Evolutionary conservation across 345 rosid genomes (phyloP).

Genomic region (Draba incana): DNA sequence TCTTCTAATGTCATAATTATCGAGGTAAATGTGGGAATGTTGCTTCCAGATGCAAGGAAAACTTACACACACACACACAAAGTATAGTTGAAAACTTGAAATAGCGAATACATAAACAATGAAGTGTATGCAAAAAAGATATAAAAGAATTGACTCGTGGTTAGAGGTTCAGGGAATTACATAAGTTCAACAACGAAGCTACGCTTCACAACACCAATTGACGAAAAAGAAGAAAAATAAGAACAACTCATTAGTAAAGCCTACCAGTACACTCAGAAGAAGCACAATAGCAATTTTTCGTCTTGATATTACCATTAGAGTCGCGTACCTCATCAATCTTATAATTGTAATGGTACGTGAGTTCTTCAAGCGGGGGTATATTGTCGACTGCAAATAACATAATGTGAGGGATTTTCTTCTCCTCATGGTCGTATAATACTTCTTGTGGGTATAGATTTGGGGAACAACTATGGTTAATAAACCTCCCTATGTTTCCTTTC

Average conservation of each 20-base stretch:
- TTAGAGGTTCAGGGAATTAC: conserved; percentile 3
- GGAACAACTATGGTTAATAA: conserved; percentile 85
- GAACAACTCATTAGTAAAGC: conserved; percentile 52
- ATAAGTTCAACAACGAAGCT: not conserved
- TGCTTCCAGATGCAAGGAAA: conserved; percentile 1
- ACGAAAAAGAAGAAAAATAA: not conserved
- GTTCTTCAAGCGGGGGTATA: conserved; percentile 79
- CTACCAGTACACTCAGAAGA: conserved; percentile 74
- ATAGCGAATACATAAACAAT: not conserved
- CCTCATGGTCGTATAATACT: conserved; percentile 69
- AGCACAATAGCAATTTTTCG: conserved; percentile 70
- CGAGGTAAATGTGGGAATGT: not conserved
- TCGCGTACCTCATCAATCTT: conserved; percentile 58
- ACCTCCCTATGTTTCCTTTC: conserved; percentile 74
- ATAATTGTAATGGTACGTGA: conserved; percentile 77
- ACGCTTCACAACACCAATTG: not conserved
- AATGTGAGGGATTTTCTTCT: conserved; percentile 72
- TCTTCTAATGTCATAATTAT: not conserved
- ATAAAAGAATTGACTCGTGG: conserved; percentile 10
- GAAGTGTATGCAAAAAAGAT: not conserved
- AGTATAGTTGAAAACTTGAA: conserved; percentile 3
- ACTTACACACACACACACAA: not conserved
- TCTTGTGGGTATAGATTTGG: conserved; percentile 82
- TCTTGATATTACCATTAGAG: conserved; percentile 64
- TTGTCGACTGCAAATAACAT: conserved; percentile 76